Percentiles rank a stretch among this genome's conserved stretches.
Evolutionary conservation across 148 eudicot genomes (phyloP).

Genomic region (Vaccinium vitisidaea): DNA sequence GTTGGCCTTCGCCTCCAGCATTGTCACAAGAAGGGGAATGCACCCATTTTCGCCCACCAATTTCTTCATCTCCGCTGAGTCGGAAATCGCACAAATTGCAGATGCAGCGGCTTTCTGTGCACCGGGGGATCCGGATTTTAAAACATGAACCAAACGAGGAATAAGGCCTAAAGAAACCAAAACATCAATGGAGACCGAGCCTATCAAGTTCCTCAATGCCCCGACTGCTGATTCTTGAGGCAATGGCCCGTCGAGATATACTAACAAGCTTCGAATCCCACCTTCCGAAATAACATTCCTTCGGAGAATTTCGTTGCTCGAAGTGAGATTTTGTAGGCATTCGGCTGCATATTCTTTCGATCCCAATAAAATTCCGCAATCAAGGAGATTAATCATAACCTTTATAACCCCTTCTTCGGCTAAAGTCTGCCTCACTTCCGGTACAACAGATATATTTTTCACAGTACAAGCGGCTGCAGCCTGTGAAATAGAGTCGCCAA

Average conservation of each 20-base stretch:
- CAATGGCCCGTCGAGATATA: conserved; percentile 73
- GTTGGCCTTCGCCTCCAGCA: conserved; percentile 78
- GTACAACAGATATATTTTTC: conserved; percentile 71
- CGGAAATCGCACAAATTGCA: conserved; percentile 53
- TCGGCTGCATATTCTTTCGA: conserved; percentile 93
- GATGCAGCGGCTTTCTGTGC: conserved; percentile 72
- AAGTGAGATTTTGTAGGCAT: conserved; percentile 80
- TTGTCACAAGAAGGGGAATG: conserved; percentile 56
- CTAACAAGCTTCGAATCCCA: conserved; percentile 57
- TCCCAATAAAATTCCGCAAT: conserved; percentile 60
- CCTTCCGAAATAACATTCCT: conserved; percentile 65
- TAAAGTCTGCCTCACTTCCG: conserved; percentile 68
- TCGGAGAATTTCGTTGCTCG: conserved; percentile 57
- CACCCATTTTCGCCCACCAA: conserved; percentile 68
- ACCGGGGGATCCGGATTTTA: conserved; percentile 67
- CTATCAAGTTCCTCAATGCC: conserved; percentile 70
- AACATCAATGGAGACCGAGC: conserved; percentile 49
- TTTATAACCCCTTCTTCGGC: conserved; percentile 74
- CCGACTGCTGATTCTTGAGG: conserved; percentile 88
- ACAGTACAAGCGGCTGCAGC: conserved; percentile 80
- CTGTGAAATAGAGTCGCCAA: conserved; percentile 76
- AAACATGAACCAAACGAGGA: conserved; percentile 67
- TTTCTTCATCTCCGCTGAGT: conserved; percentile 51
- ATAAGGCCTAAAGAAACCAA: conserved; percentile 59
- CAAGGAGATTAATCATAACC: conserved; percentile 74